These are phyloP conservation scores for Phytophthora cactorum DNA, from an alignment of 352 stramenopile species.

Conservation along the genomic window DNA sequence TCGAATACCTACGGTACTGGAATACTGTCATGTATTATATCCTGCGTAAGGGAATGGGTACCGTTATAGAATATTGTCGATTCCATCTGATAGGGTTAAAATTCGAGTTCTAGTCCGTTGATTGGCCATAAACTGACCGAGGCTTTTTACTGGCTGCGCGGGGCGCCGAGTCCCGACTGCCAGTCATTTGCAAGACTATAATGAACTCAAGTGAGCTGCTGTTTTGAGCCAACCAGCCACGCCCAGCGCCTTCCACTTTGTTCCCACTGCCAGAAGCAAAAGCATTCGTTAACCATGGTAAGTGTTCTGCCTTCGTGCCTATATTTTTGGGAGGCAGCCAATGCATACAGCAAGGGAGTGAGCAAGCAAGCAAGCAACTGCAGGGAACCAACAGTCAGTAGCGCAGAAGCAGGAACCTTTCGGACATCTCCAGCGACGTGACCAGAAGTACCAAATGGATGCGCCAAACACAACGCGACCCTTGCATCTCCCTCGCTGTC, in stretches of 20 bases:
- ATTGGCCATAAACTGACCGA: slow-evolving; percentile 40
- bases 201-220: slow-evolving; percentile 57
- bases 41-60: background rate
- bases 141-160: slow-evolving; percentile 46
- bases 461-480: background rate
- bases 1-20: background rate
- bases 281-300: slow-evolving; percentile 87
- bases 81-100: slow-evolving; percentile 35
- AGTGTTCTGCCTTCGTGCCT: slow-evolving; percentile 27
- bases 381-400: slow-evolving; percentile 6
- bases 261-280: slow-evolving; percentile 86
- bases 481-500: background rate
- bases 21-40: slow-evolving; percentile 6
- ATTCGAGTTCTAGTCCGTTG: background rate
- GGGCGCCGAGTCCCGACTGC: slow-evolving; percentile 61
- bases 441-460: background rate
- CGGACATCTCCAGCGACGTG: background rate
- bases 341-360: background rate
- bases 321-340: slow-evolving; percentile 11
- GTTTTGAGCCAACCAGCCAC: slow-evolving; percentile 40
- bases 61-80: background rate
- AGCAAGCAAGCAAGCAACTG: background rate
- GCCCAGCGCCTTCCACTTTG: slow-evolving; percentile 55
- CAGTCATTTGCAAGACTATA: slow-evolving; percentile 82
- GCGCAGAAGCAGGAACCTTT: slow-evolving; percentile 10